These are phyloP conservation scores for Castanea crenata DNA, from an alignment of 306 rosid genomes.

Conservation along the genomic window DNA sequence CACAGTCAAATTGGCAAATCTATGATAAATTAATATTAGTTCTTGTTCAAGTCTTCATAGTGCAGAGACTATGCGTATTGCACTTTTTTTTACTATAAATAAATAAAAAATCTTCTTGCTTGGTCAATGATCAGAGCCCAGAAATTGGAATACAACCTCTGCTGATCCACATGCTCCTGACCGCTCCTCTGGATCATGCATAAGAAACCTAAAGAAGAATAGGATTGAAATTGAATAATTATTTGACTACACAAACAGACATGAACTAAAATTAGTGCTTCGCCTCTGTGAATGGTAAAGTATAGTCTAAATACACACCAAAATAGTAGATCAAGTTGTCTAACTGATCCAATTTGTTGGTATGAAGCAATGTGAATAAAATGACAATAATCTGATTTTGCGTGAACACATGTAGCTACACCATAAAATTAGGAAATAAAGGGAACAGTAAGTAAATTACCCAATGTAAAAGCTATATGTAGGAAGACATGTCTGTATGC, in stretches of 20 bases:
- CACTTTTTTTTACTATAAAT: too few relatives aligned
- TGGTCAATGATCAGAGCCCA: neutral
- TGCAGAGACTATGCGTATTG: neutral
- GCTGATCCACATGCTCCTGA: constrained; percentile 4
- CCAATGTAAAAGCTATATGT: neutral
- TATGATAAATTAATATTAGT: neutral
- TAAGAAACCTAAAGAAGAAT: constrained; percentile 2
- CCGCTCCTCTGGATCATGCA: neutral
- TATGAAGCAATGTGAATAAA: neutral
- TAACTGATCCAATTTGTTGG: neutral
- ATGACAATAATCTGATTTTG: neutral
- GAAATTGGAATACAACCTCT: neutral
- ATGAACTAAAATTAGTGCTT: neutral
- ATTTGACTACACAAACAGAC: neutral
- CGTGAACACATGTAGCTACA: neutral
- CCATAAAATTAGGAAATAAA: neutral
- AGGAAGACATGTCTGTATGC: neutral
- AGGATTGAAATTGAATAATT: neutral
- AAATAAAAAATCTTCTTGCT: neutral
- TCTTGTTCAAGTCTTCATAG: neutral
- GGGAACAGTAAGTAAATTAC: neutral
- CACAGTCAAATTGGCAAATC: neutral
- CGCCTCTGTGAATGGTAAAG: neutral
- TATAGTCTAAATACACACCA: neutral
- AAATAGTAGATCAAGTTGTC: neutral